A percentile compares a stretch with the other conserved stretches of the same genome.
Conservation (phyloP, 345 rosid genomes). For the Citrus trifoliata region DNA sequence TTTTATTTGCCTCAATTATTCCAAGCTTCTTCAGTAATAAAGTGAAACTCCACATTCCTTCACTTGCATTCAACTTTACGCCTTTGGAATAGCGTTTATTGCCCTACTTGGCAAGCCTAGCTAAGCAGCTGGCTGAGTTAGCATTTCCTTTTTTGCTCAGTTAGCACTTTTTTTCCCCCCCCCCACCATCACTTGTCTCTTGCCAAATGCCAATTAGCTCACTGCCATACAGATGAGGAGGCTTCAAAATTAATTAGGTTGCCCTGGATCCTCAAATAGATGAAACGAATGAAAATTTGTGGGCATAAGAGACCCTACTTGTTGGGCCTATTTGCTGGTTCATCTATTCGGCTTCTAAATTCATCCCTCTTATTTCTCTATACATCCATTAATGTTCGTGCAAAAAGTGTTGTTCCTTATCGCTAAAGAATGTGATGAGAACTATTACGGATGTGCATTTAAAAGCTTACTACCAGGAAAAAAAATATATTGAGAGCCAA, state of each 20-base stretch:
- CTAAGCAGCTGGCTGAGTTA: too few relatives aligned
- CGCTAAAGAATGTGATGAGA: too few relatives aligned
- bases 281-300: too few relatives aligned
- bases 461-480: too few relatives aligned
- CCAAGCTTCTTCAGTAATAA: conserved; percentile 37
- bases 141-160: too few relatives aligned
- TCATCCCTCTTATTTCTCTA: neutral
- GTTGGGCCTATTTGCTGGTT: neutral
- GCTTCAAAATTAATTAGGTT: too few relatives aligned
- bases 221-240: neutral
- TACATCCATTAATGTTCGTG: too few relatives aligned
- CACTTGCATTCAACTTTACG: conserved; percentile 9
- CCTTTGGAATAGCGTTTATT: neutral
- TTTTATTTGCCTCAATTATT: neutral
- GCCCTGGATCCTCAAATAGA: neutral
- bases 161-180: too few relatives aligned
- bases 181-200: too few relatives aligned
- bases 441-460: too few relatives aligned
- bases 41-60: neutral
- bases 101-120: neutral
- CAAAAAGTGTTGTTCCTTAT: neutral
- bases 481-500: too few relatives aligned
- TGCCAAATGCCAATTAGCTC: too few relatives aligned
- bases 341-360: neutral
- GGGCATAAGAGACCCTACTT: neutral